phyloP scores from a whole-genome alignment of 129 eudicot species.

The Rutidosis leptorrhynchoides region DNA sequence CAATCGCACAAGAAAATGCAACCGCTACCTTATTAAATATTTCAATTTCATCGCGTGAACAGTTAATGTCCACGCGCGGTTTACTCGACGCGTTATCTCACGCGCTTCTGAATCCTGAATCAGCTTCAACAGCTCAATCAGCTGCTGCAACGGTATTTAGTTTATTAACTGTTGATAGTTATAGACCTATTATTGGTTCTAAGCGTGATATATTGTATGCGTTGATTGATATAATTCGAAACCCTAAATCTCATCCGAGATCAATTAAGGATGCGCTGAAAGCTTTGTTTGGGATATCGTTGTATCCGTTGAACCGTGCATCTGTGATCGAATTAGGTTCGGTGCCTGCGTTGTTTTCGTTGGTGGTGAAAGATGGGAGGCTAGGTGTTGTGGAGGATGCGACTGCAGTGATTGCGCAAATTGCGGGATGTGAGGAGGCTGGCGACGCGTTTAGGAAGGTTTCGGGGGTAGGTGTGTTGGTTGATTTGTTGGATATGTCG shows the following conservation, averaged over 20 bases:
- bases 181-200: slow-evolving; percentile 67
- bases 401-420: slow-evolving; percentile 81
- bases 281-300: slow-evolving; percentile 69
- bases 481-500: slow-evolving; percentile 66
- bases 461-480: slow-evolving; percentile 65
- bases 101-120: slow-evolving; percentile 60
- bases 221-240: slow-evolving; percentile 50
- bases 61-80: slow-evolving; percentile 68
- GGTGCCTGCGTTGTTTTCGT: slow-evolving; percentile 59
- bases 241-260: slow-evolving; percentile 41
- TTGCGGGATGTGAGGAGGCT: slow-evolving; percentile 79
- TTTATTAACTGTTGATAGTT: slow-evolving; percentile 49
- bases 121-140: slow-evolving; percentile 60
- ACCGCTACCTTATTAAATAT: slow-evolving; percentile 73
- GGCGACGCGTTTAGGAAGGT: slow-evolving; percentile 59
- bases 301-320: slow-evolving; percentile 55
- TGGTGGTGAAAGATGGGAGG: slow-evolving; percentile 68
- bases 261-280: slow-evolving; percentile 66
- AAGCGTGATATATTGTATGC: slow-evolving; percentile 81
- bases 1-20: slow-evolving; percentile 63
- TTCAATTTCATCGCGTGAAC: slow-evolving; percentile 61
- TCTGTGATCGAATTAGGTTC: slow-evolving; percentile 70
- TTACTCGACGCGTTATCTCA: slow-evolving; percentile 85
- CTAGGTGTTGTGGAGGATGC: slow-evolving; percentile 85
- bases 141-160: slow-evolving; percentile 73